Evolutionary conservation across 2,329 filamentous ascomycete species (phyloP).

Genomic region (Claviceps sp.): DNA sequence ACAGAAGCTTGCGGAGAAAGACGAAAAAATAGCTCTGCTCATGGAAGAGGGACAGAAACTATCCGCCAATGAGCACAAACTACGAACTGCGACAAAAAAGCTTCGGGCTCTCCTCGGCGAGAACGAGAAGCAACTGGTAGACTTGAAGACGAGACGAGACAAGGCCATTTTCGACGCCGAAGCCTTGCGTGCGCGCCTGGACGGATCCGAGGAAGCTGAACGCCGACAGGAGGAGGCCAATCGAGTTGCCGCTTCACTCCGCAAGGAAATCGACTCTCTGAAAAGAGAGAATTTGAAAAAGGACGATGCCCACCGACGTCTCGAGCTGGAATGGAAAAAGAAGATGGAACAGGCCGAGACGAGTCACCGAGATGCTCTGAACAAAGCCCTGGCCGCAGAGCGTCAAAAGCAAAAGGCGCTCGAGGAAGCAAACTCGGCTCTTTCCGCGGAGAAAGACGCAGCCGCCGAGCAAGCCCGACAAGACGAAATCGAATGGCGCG

Average conservation of each 20-base stretch:
- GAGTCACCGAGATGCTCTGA: conserved; percentile 51
- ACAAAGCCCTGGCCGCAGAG: conserved; percentile 52
- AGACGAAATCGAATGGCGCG: conserved; percentile 58
- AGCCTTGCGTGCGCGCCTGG: conserved; percentile 31
- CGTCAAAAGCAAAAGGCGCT: conserved; percentile 44
- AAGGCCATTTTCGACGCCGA: conserved; percentile 39
- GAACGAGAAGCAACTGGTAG: conserved; percentile 49
- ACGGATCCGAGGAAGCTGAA: conserved; percentile 38
- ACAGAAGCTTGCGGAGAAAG: conserved; percentile 75
- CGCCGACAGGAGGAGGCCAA: conserved; percentile 35
- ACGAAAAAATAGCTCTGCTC: conserved; percentile 76
- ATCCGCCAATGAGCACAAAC: conserved; percentile 73
- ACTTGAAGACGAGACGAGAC: conserved; percentile 45
- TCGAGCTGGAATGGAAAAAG: conserved; percentile 56
- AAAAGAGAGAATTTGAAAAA: conserved; percentile 44
- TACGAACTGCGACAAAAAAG: conserved; percentile 72
- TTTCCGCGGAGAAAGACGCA: conserved; percentile 69
- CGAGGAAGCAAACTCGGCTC: conserved; percentile 44
- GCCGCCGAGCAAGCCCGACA: conserved; percentile 54
- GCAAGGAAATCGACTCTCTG: conserved; percentile 22
- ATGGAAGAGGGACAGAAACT: conserved; percentile 88
- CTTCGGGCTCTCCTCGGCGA: conserved; percentile 53
- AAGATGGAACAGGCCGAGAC: conserved; percentile 51
- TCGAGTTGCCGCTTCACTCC: conserved; percentile 39
- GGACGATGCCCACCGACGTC: conserved; percentile 49